Percentiles rank a stretch among this genome's conserved stretches.
Conservation (phyloP, 257 asterid species). For the Ligustrum vulgare region DNA sequence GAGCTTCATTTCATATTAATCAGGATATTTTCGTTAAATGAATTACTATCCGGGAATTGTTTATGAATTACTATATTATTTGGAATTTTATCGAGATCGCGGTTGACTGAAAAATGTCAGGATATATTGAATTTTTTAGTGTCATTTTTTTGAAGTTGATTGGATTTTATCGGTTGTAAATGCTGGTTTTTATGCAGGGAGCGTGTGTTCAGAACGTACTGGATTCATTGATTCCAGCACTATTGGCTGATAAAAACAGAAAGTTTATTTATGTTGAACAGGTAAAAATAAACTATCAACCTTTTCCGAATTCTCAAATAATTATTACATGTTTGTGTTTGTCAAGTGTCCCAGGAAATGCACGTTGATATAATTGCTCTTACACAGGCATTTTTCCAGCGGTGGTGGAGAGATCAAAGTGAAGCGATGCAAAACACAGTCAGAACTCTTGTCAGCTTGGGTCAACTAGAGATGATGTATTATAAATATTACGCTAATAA, state of each 20-base stretch:
- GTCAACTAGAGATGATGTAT: conserved; percentile 97
- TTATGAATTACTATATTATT: neutral
- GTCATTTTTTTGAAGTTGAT: conserved; percentile 2
- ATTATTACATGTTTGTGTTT: neutral
- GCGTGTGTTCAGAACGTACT: conserved; percentile 95
- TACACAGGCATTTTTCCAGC: conserved; percentile 89
- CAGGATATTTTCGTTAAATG: neutral
- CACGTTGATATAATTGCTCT: conserved; percentile 6
- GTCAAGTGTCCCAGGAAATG: neutral
- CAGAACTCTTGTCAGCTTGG: conserved; percentile 58
- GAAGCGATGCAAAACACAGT: conserved; percentile 61
- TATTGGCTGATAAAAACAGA: conserved; percentile 79
- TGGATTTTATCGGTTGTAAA: conserved; percentile 16
- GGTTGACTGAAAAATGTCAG: neutral
- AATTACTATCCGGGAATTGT: neutral
- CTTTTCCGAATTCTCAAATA: neutral
- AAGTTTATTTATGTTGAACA: conserved; percentile 82
- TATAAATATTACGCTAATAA: neutral
- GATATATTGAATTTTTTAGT: neutral
- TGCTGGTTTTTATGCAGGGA: conserved; percentile 47
- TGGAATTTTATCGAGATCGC: neutral
- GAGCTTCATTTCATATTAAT: neutral
- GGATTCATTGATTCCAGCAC: conserved; percentile 83
- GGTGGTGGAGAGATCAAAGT: conserved; percentile 94
- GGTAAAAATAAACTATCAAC: conserved; percentile 39